Base-by-base conservation (phyloP, 768 basidiomycete species). In the Serendipita sp. region DNA sequence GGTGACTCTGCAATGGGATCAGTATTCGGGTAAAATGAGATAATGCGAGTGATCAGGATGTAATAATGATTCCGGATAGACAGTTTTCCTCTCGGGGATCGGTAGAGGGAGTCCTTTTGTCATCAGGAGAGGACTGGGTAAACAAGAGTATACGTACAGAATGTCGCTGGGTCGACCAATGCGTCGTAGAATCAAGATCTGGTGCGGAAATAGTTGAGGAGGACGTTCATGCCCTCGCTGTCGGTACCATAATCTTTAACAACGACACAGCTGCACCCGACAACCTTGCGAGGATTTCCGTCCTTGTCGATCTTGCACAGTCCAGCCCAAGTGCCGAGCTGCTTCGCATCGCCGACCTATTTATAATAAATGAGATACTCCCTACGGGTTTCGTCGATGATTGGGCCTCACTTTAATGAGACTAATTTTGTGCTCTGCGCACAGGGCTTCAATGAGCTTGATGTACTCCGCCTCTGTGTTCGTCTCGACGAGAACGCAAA, bases 251-350 rank as follows among this genome's bases (percentile, higher is more conserved):
- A 97, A 74, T 97, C 91, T 83, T 91, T 98, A 70, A 99, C 94
- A 68, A 97, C 95, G 71, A 98, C 95, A 71, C 89, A 91, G 72
- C 83, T 86, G 80, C 90, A 91, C 64, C 88, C 86, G 63, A 93
- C 91, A 72, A 98, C 80, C 82, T 98, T 98, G 75, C 95, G 83
- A 56, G 95, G 89, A 79, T 96, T 97, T 69, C 95, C 95, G 80
- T 98, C 95, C 72, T 91, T 85, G 80, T 99, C 95, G 76, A 98
- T 94, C 83, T 99, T 99, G 87, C 95, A 97, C 68, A 99, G 84
- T 73, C 95, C 94, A 70, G 91, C 93, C 95, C 95, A 98, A 70
- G 88, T 91, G 41, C 95, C 95, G 73, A 99, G 88, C 69, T 95
- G 85, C 79, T 99, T 99, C 73, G 91, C 88, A 76, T 98, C 95